A percentile compares a stretch with the other conserved stretches of the same genome.
phyloP scores from a whole-genome alignment of 768 basidiomycete species.

The Royoungia palumana region DNA sequence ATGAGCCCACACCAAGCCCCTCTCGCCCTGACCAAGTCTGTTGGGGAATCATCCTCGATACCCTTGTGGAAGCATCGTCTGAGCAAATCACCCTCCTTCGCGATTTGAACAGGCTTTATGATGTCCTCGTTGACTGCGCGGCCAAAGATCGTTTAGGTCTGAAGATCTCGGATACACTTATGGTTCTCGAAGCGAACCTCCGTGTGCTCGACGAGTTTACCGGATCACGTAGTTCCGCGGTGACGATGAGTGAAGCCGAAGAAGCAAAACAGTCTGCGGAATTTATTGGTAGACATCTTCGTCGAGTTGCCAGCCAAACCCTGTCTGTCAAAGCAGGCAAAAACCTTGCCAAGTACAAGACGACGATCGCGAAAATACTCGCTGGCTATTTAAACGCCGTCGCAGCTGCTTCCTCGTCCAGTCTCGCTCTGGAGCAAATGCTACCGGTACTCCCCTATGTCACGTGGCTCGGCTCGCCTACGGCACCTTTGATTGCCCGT shows the following conservation, averaged over 20 bases:
- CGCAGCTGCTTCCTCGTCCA: neutral
- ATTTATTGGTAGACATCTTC: conserved; percentile 27
- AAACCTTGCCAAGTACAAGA: conserved; percentile 15
- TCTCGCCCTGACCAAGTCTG: conserved; percentile 51
- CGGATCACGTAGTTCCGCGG: neutral
- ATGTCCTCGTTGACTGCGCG: conserved; percentile 35
- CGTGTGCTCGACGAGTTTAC: conserved; percentile 27
- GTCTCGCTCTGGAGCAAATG: conserved; percentile 5
- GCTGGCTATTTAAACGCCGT: conserved; percentile 17
- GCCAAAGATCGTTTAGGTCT: conserved; percentile 35
- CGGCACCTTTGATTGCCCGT: conserved; percentile 34
- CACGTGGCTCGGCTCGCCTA: conserved; percentile 31
- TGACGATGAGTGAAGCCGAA: neutral
- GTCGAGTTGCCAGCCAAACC: conserved; percentile 1
- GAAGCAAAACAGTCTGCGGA: conserved; percentile 17
- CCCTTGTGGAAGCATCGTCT: conserved; percentile 39
- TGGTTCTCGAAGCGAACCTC: conserved; percentile 45
- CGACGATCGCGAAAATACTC: conserved; percentile 12
- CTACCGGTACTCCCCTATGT: conserved; percentile 29
- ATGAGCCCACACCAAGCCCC: conserved; percentile 41
- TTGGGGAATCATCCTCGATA: conserved; percentile 60
- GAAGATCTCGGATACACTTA: conserved; percentile 36
- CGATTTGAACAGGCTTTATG: conserved; percentile 56
- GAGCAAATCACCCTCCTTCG: conserved; percentile 38
- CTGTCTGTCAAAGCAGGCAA: conserved; percentile 13